Conservation (phyloP, 2,329 filamentous ascomycete genomes). For the Ophiostoma sp. region DNA sequence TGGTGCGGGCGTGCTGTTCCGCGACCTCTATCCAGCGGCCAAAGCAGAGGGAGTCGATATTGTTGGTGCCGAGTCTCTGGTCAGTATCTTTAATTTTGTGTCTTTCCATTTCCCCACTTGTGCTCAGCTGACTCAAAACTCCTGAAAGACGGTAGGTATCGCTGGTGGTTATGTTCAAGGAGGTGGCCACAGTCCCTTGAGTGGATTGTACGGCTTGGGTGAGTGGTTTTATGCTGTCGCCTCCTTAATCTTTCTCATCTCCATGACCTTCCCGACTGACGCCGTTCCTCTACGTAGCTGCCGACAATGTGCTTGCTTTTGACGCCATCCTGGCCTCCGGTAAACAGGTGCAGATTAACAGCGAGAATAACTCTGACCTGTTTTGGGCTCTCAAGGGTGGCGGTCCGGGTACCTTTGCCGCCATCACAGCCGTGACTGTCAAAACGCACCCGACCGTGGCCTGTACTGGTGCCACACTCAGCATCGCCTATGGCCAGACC, state of each 20-base stretch:
- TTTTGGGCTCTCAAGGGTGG: conserved; percentile 60
- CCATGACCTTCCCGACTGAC: not conserved
- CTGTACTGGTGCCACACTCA: conserved; percentile 19
- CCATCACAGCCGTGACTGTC: conserved; percentile 54
- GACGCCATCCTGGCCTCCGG: conserved; percentile 50
- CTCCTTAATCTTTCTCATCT: not conserved
- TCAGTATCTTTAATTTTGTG: not conserved
- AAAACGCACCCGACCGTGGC: conserved; percentile 46
- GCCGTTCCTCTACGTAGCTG: conserved; percentile 34
- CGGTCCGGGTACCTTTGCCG: conserved; percentile 52
- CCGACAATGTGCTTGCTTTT: conserved; percentile 51
- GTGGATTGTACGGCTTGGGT: conserved; percentile 42
- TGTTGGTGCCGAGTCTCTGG: conserved; percentile 51
- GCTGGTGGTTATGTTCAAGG: conserved; percentile 61
- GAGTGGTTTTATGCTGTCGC: not conserved
- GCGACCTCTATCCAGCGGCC: conserved; percentile 45
- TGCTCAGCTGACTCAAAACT: not conserved
- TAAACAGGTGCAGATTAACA: conserved; percentile 45
- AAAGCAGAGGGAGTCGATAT: conserved; percentile 44
- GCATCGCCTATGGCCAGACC: conserved; percentile 16
- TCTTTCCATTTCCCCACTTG: not conserved
- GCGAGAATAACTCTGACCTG: conserved; percentile 50
- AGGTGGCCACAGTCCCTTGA: conserved; percentile 48
- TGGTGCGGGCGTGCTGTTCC: conserved; percentile 50
- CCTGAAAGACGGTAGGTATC: conserved; percentile 23